Percentiles rank a stretch among this genome's conserved stretches.
phyloP scores from a whole-genome alignment of 257 asterid genomes.

The Parsonsia alboflavescens region DNA sequence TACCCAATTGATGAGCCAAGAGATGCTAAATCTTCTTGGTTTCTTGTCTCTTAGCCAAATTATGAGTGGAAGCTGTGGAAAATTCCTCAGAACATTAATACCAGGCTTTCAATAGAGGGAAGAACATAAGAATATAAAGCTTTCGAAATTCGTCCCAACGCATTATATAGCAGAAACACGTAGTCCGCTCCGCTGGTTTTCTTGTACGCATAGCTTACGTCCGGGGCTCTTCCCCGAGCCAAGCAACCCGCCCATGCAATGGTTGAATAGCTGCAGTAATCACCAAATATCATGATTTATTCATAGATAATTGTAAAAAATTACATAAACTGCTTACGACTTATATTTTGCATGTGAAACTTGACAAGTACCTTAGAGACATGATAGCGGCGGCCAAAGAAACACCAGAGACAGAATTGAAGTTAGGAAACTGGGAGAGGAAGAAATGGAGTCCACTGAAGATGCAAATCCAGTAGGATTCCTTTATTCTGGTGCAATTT shows the following conservation, averaged over 20 bases:
- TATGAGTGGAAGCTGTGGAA: constrained; percentile 72
- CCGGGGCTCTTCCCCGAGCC: constrained; percentile 48
- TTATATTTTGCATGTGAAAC: too few species aligned
- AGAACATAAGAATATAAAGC: background rate
- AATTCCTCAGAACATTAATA: background rate
- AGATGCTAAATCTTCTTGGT: constrained; percentile 60
- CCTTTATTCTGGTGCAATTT: constrained; percentile 49
- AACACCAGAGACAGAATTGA: constrained; percentile 75
- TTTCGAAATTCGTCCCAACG: constrained; percentile 73
- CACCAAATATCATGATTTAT: background rate
- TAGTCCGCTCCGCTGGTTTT: constrained; percentile 41
- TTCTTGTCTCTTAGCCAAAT: constrained; percentile 78
- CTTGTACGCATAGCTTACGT: constrained; percentile 67
- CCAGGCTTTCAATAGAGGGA: background rate
- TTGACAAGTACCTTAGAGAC: constrained; percentile 55
- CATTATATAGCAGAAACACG: constrained; percentile 69
- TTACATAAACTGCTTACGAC: too few species aligned
- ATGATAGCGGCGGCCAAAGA: constrained; percentile 86
- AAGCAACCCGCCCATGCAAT: constrained; percentile 82
- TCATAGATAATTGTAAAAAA: background rate
- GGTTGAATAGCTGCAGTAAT: constrained; percentile 57
- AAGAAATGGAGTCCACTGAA: constrained; percentile 80
- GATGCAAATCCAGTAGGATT: constrained; percentile 87
- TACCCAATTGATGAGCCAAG: constrained; percentile 91
- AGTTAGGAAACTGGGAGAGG: constrained; percentile 79